Conservation (phyloP, 1,284 basidiomycete species). For the Phenoliferia sp. region DNA sequence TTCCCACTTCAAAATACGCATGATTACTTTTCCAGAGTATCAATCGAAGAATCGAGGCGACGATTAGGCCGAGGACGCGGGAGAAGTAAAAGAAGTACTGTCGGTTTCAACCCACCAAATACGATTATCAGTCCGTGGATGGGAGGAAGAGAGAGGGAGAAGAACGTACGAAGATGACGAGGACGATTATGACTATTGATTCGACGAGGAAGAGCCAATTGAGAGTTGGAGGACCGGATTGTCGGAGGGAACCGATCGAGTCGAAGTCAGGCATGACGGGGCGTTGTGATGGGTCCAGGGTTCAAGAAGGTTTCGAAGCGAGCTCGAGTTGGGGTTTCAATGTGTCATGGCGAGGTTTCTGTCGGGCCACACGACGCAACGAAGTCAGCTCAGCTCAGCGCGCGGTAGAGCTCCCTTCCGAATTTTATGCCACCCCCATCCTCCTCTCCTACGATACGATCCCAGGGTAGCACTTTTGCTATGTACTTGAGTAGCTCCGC, state of each 20-base stretch:
- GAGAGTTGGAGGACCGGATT: constrained; percentile 15
- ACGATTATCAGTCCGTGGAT: no score
- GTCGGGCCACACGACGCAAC: no score
- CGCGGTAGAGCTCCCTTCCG: no score
- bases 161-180: constrained; percentile 45
- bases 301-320: no score
- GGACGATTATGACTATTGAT: constrained; percentile 64
- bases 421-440: no score
- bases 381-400: no score
- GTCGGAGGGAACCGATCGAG: constrained; percentile 4
- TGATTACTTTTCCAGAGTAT: constrained; percentile 65
- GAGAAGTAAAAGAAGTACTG: constrained; percentile 85
- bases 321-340: no score
- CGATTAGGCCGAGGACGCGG: constrained; percentile 64
- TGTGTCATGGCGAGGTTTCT: no score
- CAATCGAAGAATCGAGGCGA: constrained; percentile 58
- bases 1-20: constrained; percentile 69
- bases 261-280: constrained; percentile 2
- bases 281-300: neutral
- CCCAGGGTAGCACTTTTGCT: no score
- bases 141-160: neutral
- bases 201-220: constrained; percentile 49
- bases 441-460: no score
- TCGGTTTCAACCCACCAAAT: no score
- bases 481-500: no score